phyloP scores from a whole-genome alignment of 1,139 yeast species.

The Arxiozyma telluris region DNA sequence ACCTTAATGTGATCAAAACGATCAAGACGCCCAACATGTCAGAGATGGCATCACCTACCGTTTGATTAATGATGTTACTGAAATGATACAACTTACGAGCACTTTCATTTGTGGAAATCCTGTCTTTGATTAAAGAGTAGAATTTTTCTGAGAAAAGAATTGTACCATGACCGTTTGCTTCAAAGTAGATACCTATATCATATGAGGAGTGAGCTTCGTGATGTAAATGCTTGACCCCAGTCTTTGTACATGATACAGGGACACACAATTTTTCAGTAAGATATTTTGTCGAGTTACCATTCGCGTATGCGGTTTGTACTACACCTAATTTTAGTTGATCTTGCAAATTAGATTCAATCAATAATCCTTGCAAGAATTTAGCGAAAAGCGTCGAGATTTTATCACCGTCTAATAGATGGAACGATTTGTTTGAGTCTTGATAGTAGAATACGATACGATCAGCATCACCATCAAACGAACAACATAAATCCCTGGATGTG shows the following conservation, averaged over 20 bases:
- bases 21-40: slow-evolving; percentile 73
- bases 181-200: slow-evolving; percentile 91
- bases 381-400: slow-evolving; percentile 84
- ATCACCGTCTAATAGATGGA: slow-evolving; percentile 84
- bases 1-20: slow-evolving; percentile 48
- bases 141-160: slow-evolving; percentile 67
- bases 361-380: slow-evolving; percentile 48
- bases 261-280: slow-evolving; percentile 52
- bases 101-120: slow-evolving; percentile 6
- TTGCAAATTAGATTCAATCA: slow-evolving; percentile 36
- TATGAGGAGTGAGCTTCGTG: slow-evolving; percentile 74
- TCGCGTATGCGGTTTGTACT: slow-evolving; percentile 96
- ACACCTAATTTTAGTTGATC: slow-evolving; percentile 57
- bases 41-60: slow-evolving; percentile 95
- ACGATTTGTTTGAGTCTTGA: slow-evolving; percentile 39
- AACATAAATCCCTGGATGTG: slow-evolving; percentile 41
- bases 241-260: slow-evolving; percentile 84
- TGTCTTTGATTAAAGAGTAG: slow-evolving; percentile 22
- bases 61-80: slow-evolving; percentile 75
- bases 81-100: slow-evolving; percentile 25
- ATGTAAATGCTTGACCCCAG: slow-evolving; percentile 95
- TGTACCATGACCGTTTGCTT: slow-evolving; percentile 99
- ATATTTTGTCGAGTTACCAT: slow-evolving; percentile 80
- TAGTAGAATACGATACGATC: slow-evolving; percentile 88
- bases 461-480: slow-evolving; percentile 96